Conservation (phyloP, 257 asterid genomes). For the Nicotiana otophora region DNA sequence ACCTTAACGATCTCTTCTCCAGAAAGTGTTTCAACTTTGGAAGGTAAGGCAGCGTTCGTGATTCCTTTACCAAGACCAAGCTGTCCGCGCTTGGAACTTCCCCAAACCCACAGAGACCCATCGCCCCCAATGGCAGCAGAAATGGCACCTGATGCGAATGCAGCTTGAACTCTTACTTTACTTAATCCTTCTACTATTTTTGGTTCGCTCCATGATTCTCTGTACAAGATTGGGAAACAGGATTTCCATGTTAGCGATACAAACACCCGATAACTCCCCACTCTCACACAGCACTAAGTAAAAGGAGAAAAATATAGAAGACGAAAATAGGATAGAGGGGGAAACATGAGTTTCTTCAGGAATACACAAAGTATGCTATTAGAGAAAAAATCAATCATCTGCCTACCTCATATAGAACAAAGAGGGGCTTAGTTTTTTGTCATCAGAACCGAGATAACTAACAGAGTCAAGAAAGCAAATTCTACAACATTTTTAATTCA, state of each 20-base stretch:
- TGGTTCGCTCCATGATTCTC: constrained; percentile 77
- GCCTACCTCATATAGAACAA: neutral
- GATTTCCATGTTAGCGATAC: neutral
- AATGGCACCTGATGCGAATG: constrained; percentile 81
- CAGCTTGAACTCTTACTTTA: constrained; percentile 49
- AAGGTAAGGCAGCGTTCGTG: constrained; percentile 53
- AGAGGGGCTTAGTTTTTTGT: neutral
- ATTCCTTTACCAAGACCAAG: constrained; percentile 67
- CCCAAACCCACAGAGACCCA: constrained; percentile 97
- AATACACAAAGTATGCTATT: neutral
- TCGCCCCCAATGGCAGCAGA: constrained; percentile 78
- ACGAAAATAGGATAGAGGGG: neutral
- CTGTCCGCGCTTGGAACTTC: constrained; percentile 91
- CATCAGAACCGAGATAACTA: neutral
- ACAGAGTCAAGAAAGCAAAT: neutral
- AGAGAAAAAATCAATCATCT: neutral
- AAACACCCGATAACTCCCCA: neutral
- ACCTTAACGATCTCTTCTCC: constrained; percentile 85
- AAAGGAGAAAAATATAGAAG: neutral
- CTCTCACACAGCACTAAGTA: neutral
- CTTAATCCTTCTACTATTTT: constrained; percentile 60
- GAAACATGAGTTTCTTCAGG: neutral
- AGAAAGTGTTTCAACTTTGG: constrained; percentile 59
- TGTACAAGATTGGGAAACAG: constrained; percentile 13
- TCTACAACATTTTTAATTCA: neutral